These are phyloP conservation scores for Pistacia atlantica DNA, from an alignment of 345 rosid genomes.

Conservation along the genomic window DNA sequence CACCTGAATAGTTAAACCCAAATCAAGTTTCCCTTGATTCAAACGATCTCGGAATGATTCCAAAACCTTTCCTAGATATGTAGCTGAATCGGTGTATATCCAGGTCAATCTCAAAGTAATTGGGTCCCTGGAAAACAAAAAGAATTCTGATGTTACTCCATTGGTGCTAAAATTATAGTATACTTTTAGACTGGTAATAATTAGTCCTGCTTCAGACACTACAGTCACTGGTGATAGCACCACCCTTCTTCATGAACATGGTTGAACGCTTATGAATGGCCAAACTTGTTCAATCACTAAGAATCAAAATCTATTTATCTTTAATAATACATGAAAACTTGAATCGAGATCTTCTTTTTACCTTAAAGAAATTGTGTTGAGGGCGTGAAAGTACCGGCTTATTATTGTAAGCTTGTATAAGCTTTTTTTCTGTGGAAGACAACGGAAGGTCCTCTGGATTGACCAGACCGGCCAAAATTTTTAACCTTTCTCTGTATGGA, in stretches of 20 bases:
- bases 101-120: slow-evolving; percentile 80
- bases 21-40: slow-evolving; percentile 59
- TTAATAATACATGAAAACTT: background rate
- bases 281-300: no score
- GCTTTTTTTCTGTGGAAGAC: slow-evolving; percentile 72
- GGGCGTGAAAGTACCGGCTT: slow-evolving; percentile 89
- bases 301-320: no score
- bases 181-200: background rate
- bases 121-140: slow-evolving; percentile 57
- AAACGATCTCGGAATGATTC: slow-evolving; percentile 76
- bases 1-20: slow-evolving; percentile 90
- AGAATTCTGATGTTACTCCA: slow-evolving; percentile 4
- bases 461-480: slow-evolving; percentile 67
- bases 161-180: background rate
- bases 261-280: no score
- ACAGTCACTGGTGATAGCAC: no score
- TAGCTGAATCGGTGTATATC: slow-evolving; percentile 86
- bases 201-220: background rate
- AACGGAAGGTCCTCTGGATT: slow-evolving; percentile 78
- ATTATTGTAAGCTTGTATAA: slow-evolving; percentile 68
- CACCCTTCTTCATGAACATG: no score
- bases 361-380: slow-evolving; percentile 73
- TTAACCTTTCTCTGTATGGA: slow-evolving; percentile 80
- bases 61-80: slow-evolving; percentile 89
- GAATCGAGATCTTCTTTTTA: slow-evolving; percentile 19